These are phyloP conservation scores for Penicillium sp. DNA, from an alignment of 2,329 filamentous ascomycete genomes.

Conservation along the genomic window DNA sequence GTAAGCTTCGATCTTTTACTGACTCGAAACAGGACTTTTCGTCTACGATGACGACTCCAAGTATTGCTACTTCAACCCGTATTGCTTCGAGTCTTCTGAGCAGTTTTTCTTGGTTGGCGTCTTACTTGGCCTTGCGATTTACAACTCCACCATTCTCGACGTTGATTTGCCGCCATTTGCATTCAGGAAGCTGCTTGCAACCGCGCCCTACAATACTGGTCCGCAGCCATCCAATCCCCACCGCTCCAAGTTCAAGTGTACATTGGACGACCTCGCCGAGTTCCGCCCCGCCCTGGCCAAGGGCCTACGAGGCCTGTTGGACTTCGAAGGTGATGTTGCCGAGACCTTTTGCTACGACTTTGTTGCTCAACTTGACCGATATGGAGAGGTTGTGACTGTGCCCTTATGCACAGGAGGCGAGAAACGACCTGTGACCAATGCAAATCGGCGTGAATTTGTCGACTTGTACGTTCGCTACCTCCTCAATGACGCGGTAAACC, in stretches of 20 bases:
- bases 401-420: slow-evolving; percentile 76
- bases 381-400: slow-evolving; percentile 66
- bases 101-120: slow-evolving; percentile 91
- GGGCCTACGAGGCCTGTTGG: slow-evolving; percentile 74
- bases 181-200: slow-evolving; percentile 81
- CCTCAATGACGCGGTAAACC: slow-evolving; percentile 73
- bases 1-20: slow-evolving; percentile 3
- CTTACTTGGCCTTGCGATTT: slow-evolving; percentile 84
- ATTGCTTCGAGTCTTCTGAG: slow-evolving; percentile 85
- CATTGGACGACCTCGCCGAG: slow-evolving; percentile 79
- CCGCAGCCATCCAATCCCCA: slow-evolving; percentile 57
- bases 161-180: slow-evolving; percentile 85
- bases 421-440: slow-evolving; percentile 74
- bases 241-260: slow-evolving; percentile 67
- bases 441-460: slow-evolving; percentile 82
- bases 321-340: slow-evolving; percentile 83
- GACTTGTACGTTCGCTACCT: slow-evolving; percentile 79
- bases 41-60: slow-evolving; percentile 87
- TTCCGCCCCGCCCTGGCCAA: slow-evolving; percentile 74
- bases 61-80: slow-evolving; percentile 91
- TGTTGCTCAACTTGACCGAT: slow-evolving; percentile 73
- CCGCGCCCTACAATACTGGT: slow-evolving; percentile 65
- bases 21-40: slow-evolving; percentile 69
- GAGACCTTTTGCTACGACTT: slow-evolving; percentile 81
- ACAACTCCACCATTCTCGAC: slow-evolving; percentile 92